Evolutionary conservation across 306 rosid species (phyloP), one percentile per base, ranked within the genome.

Genomic region (Oemleria cerasiformis): DNA sequence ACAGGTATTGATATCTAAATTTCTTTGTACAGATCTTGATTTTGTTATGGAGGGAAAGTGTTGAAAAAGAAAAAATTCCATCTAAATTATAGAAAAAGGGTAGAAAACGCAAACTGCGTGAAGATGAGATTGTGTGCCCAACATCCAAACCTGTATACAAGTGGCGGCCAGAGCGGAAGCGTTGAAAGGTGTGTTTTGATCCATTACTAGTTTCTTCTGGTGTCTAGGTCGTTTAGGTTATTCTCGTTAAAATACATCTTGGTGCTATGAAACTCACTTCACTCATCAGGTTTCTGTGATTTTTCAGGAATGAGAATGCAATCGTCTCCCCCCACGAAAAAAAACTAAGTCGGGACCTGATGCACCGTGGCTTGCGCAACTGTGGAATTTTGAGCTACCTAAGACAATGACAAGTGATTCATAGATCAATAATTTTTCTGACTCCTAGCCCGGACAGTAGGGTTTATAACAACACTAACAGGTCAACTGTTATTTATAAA

Each of bases 131-230:
- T 49, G 77, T 84, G 39, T 17, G 54, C 65, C 92, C 92, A 38
- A 88, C 90, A 36, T 47, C 77, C 51, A 78, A 78, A 67, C 86
- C 96, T 0, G 91, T 86, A 44, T 87, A 75, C 88, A 93, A 86
- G 71, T 93, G 97, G 98, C 80, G 87, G 70, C 60, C 86, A 40
- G 98, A 90, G 80, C 87, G 92, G 50, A 92, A 90, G 75, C 88
- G 87, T 11, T 92, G 79, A 83, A 47, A 68, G 62, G 78, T 42
- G 7, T 42, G 54, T 56, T 64, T 61, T 36, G 44, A 38, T 68
- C 6, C 1, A 53, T 8, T 54, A 7, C 41, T 56, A 23, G 14
- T 6, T 49, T 34, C 10, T 1, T 19, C 11, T 60, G 5, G 7
- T 42, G 53, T 23, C 1, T 23, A 9, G 23, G 36, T 15, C 2